A percentile compares a stretch with the other conserved stretches of the same genome.
Conservation (phyloP, 1,139 yeast genomes). For the Casaregolazyma lundiana region DNA sequence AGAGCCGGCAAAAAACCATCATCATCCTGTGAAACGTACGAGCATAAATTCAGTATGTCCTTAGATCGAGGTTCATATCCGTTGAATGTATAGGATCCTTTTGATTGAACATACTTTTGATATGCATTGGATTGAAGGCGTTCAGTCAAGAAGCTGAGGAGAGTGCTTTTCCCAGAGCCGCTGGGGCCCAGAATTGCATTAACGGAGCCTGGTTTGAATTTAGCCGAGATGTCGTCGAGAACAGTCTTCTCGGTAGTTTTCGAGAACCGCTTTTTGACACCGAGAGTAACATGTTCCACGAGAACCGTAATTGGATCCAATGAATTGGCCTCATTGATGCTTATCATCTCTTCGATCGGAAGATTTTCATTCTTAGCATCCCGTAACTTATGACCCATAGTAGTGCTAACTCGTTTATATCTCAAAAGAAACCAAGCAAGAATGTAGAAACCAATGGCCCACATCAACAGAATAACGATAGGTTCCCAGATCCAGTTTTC, state of each 20-base stretch:
- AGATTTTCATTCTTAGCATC: slow-evolving; percentile 8
- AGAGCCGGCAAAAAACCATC: slow-evolving; percentile 62
- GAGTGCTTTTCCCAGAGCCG: slow-evolving; percentile 79
- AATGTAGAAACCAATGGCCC: slow-evolving; percentile 53
- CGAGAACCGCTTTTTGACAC: slow-evolving; percentile 16
- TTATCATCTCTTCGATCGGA: neutral
- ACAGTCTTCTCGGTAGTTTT: slow-evolving; percentile 28
- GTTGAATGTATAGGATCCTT: slow-evolving; percentile 45
- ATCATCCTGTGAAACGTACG: slow-evolving; percentile 79
- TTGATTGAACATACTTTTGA: slow-evolving; percentile 34
- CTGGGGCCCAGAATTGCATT: slow-evolving; percentile 89
- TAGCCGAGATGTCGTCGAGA: slow-evolving; percentile 50
- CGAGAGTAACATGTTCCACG: slow-evolving; percentile 20
- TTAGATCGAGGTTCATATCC: slow-evolving; percentile 40
- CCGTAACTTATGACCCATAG: slow-evolving; percentile 10
- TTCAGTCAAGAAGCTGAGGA: slow-evolving; percentile 62
- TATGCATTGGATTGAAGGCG: slow-evolving; percentile 47
- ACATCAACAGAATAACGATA: slow-evolving; percentile 54
- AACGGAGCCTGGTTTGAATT: slow-evolving; percentile 58
- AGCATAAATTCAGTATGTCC: slow-evolving; percentile 51
- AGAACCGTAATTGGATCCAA: slow-evolving; percentile 18
- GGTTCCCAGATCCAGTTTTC: slow-evolving; percentile 66
- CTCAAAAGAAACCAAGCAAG: slow-evolving; percentile 42
- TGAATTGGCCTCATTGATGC: slow-evolving; percentile 2
- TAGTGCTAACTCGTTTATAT: slow-evolving; percentile 48